These are phyloP conservation scores for Linanthus parryae DNA, from an alignment of 148 eudicot genomes.

Conservation along the genomic window DNA sequence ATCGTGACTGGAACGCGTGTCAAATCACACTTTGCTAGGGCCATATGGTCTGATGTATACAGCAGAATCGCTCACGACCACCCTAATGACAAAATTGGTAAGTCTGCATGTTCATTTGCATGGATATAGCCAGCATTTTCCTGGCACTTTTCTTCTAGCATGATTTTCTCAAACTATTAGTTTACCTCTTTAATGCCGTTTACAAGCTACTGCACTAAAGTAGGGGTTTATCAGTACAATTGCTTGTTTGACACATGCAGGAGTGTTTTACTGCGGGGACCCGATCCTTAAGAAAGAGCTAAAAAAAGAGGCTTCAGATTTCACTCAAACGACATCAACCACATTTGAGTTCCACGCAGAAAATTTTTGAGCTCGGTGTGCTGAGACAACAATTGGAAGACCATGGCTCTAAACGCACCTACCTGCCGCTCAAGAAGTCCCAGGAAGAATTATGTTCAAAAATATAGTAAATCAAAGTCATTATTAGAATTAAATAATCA, in stretches of 20 bases:
- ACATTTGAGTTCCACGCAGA: constrained; percentile 42
- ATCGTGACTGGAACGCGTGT: constrained; percentile 38
- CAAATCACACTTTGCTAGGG: constrained; percentile 40
- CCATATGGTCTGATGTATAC: constrained; percentile 38
- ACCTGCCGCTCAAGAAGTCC: too few relatives aligned
- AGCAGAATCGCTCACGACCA: constrained; percentile 36
- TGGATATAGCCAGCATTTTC: too few relatives aligned
- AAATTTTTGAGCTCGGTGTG: constrained; percentile 27
- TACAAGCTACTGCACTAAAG: too few relatives aligned
- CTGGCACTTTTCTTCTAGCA: too few relatives aligned
- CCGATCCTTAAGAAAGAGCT: constrained; percentile 37
- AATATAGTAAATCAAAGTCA: too few relatives aligned
- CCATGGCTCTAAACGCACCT: too few relatives aligned
- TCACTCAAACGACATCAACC: constrained; percentile 41
- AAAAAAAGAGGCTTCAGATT: constrained; percentile 33
- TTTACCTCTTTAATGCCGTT: too few relatives aligned
- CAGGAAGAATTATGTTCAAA: too few relatives aligned
- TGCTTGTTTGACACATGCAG: constrained; percentile 13
- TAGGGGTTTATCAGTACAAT: not conserved
- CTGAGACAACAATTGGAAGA: too few relatives aligned
- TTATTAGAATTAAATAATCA: too few relatives aligned
- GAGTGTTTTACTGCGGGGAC: constrained; percentile 44
- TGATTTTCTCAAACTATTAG: too few relatives aligned
- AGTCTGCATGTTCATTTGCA: too few relatives aligned
- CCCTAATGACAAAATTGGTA: constrained; percentile 22